These are phyloP conservation scores for Fusarium domesticum DNA, from an alignment of 2,329 filamentous ascomycete genomes.

Conservation along the genomic window DNA sequence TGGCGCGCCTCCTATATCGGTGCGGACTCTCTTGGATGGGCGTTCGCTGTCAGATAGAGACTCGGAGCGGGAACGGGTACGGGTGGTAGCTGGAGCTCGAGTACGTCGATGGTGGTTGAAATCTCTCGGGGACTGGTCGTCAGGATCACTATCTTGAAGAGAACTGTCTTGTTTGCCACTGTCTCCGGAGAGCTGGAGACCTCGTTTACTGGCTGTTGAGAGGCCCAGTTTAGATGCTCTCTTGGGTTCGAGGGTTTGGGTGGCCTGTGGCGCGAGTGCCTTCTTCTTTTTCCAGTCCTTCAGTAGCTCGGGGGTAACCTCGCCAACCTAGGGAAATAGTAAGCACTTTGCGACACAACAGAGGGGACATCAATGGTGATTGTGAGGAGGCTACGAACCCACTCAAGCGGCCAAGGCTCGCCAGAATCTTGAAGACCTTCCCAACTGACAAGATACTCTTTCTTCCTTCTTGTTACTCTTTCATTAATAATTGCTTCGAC, in stretches of 20 bases:
- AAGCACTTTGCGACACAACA: too few species aligned
- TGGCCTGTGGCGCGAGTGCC: neutral
- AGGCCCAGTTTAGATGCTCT: conserved; percentile 1
- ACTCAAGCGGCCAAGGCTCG: conserved; percentile 33
- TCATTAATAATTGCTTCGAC: conserved; percentile 39
- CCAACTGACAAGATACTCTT: conserved; percentile 41
- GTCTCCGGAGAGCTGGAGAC: neutral
- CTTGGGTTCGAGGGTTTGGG: conserved; percentile 3
- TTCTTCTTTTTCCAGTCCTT: conserved; percentile 35
- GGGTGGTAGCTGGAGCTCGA: conserved; percentile 14
- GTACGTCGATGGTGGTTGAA: neutral
- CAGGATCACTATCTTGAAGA: neutral
- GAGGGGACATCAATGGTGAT: neutral
- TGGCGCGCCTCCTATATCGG: conserved; percentile 20
- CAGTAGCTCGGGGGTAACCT: conserved; percentile 33
- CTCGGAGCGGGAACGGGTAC: conserved; percentile 10
- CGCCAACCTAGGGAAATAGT: conserved; percentile 24
- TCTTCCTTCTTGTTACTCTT: conserved; percentile 21
- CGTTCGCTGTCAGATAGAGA: conserved; percentile 14
- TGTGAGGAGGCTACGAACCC: conserved; percentile 28
- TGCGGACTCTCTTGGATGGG: conserved; percentile 22
- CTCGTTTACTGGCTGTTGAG: conserved; percentile 10
- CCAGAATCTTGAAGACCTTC: conserved; percentile 33
- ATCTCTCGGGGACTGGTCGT: neutral
- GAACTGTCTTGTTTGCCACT: neutral